Base-by-base conservation (phyloP, 2,329 filamentous ascomycete genomes). In the Aspergillus ochraceoroseus region DNA sequence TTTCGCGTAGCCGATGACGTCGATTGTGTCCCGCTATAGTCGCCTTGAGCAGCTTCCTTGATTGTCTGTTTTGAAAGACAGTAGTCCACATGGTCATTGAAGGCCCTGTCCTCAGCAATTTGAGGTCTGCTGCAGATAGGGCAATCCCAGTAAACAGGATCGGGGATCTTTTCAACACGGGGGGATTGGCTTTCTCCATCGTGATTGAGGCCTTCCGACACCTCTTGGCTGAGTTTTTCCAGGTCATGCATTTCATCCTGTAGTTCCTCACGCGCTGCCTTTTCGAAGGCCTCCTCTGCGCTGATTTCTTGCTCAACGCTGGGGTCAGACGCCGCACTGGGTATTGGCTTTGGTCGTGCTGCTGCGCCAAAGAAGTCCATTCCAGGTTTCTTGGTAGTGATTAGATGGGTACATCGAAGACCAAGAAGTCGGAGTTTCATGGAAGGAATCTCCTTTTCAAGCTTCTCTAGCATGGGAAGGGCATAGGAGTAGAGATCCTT, bases 61-160 rank as follows among this genome's bases (percentile, higher is more conserved):
- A 98, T 96, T 0, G 87, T 86, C 56, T 85, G 80, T 40, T 82
- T 75, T 0, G 89, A 95, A 1, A 98, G 74, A 61, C 92, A 98
- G 6, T 85, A 76, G 61, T 98, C 92, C 36, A 98, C 88, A 57
- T 98, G 92, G 41, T 84, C 79, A 52, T 98, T 98, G 66, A 96
- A 94, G 0, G 68, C 70, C 31, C 74, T 74, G 59, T 95, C 87
- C 34, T 90, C 75, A 0, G 87, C 77, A 0, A 71, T 57, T 56
- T 95, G 89, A 0, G 86, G 82, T 11, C 82, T 72, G n/a, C 70
- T 67, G 62, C 92, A 98, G 30, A 96, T 85, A 0, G 92, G 92
- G 62, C 92, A 98, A 25, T 83, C 75, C 89, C 89, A 96, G 62
- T 71, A 73, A 32, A 79, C 70, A 37, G 75, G 26, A 7, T 37